Conservation (phyloP, 2,329 filamentous ascomycete genomes). For the Clonostachys byssicola region DNA sequence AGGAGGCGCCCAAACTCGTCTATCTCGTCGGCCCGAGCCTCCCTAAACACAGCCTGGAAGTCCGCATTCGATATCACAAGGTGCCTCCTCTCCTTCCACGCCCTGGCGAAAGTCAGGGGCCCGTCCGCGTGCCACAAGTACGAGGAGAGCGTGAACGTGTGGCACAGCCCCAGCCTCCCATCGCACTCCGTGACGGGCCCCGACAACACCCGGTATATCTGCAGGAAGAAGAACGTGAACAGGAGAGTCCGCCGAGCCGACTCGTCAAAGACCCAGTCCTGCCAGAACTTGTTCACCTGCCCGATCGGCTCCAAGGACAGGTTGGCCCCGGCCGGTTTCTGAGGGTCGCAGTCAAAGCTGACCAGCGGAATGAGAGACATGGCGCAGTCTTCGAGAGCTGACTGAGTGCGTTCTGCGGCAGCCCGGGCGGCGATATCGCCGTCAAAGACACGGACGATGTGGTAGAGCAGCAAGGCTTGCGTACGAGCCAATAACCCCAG, state of each 20-base stretch:
- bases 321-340: conserved; percentile 1
- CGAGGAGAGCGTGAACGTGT: conserved; percentile 32
- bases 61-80: conserved; percentile 22
- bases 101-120: conserved; percentile 27
- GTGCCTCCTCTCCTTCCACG: conserved; percentile 27
- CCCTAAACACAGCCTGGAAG: conserved; percentile 16
- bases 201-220: conserved; percentile 26
- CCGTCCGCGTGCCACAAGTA: conserved; percentile 29
- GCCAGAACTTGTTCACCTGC: conserved; percentile 40
- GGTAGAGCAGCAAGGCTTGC: conserved; percentile 44
- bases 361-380: conserved; percentile 23
- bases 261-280: conserved; percentile 47
- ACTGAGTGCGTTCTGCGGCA: conserved; percentile 26
- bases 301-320: conserved; percentile 28
- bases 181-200: conserved; percentile 18
- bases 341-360: conserved; percentile 14
- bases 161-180: conserved; percentile 18
- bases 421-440: conserved; percentile 36
- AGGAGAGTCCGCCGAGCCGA: conserved; percentile 47
- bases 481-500: conserved; percentile 30
- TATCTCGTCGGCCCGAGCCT: conserved; percentile 34
- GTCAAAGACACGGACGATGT: conserved; percentile 45
- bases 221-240: conserved; percentile 38
- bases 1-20: conserved; percentile 35
- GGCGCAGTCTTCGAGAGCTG: conserved; percentile 23